These are phyloP conservation scores for Monosporozyma solicola DNA, from an alignment of 805 yeast genomes.

Conservation along the genomic window DNA sequence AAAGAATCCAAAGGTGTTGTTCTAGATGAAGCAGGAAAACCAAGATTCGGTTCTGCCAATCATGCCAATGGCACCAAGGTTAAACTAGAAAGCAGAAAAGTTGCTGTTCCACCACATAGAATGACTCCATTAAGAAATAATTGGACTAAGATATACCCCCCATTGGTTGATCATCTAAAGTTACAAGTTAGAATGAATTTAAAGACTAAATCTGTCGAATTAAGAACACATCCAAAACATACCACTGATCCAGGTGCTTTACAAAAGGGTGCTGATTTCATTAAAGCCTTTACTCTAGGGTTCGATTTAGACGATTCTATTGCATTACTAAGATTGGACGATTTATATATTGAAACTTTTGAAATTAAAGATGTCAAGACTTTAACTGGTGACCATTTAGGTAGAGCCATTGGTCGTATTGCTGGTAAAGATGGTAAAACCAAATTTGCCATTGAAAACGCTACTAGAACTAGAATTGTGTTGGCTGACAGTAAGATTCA, in stretches of 20 bases:
- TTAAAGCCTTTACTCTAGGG: conserved; percentile 91
- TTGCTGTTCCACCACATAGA: conserved; percentile 94
- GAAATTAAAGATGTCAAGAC: conserved; percentile 97
- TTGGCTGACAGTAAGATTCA: conserved; percentile 95
- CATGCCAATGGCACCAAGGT: conserved; percentile 50
- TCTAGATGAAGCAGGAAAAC: conserved; percentile 77
- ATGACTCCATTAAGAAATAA: conserved; percentile 84
- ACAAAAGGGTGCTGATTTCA: conserved; percentile 96
- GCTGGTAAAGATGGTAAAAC: conserved; percentile 99
- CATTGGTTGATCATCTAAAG: conserved; percentile 88
- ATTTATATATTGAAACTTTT: conserved; percentile 91
- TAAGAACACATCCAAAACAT: conserved; percentile 66
- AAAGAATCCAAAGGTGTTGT: conserved; percentile 29
- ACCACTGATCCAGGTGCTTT: conserved; percentile 91
- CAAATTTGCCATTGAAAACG: conserved; percentile 96
- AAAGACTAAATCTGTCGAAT: conserved; percentile 76
- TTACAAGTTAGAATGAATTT: conserved; percentile 94
- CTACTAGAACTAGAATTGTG: conserved; percentile 95
- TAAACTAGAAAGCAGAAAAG: conserved; percentile 78
- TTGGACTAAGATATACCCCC: conserved; percentile 94
- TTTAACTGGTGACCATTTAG: conserved; percentile 87
- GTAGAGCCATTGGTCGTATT: conserved; percentile 98
- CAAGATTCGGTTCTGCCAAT: conserved; percentile 69
- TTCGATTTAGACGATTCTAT: conserved; percentile 96
- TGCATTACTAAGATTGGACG: conserved; percentile 88